Evolutionary conservation across 2,329 filamentous ascomycete species (phyloP).

Genomic region (Sporothrix variecibatus): DNA sequence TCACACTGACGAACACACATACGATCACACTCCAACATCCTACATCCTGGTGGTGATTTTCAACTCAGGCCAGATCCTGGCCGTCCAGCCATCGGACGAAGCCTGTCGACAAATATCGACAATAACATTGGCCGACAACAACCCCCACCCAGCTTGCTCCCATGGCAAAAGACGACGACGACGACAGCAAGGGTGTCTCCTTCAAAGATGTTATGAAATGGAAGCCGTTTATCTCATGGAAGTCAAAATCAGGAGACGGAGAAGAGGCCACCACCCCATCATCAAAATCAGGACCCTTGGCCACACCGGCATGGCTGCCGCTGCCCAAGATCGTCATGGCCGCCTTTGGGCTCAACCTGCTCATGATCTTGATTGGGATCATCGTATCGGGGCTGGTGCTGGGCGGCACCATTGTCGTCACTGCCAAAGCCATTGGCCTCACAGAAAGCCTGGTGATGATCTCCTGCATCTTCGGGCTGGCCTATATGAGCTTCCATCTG

Average conservation of each 20-base stretch:
- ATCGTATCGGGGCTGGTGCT: conserved; percentile 33
- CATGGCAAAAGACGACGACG: conserved; percentile 3
- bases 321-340: conserved; percentile 28
- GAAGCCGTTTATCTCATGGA: background rate
- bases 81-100: background rate
- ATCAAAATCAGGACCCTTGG: background rate
- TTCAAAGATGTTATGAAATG: conserved; percentile 2
- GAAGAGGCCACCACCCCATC: background rate
- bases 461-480: conserved; percentile 35
- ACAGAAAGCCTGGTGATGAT: conserved; percentile 35
- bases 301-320: conserved; percentile 28
- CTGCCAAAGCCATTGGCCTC: conserved; percentile 30
- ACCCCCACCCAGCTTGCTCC: background rate
- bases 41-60: background rate
- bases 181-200: background rate
- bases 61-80: background rate
- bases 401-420: conserved; percentile 29
- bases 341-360: conserved; percentile 25
- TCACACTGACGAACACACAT: background rate
- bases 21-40: background rate
- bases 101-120: background rate
- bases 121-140: background rate
- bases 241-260: background rate
- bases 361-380: conserved; percentile 30
- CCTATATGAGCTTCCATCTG: conserved; percentile 39